Evolutionary conservation across 2,329 filamentous ascomycete species (phyloP), one percentile per base, ranked within the genome.

Genomic region (Nothopassalora personata): DNA sequence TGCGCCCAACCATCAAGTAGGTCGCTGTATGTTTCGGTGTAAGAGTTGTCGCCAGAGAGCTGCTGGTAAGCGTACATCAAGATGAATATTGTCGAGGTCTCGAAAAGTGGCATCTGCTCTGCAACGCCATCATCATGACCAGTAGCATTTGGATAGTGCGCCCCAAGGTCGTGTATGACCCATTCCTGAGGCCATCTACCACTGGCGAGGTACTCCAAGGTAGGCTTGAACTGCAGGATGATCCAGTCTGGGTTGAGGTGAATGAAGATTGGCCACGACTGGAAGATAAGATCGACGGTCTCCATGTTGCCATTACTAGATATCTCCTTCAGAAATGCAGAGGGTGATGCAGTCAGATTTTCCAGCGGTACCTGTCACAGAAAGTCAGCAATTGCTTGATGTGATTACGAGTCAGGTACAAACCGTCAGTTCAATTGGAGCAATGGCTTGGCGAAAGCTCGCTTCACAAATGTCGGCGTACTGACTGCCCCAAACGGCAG

Each of bases 31-130:
- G 74, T 53, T 3, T 70, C 67, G 39, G 82, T 72, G 66, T 85
- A 71, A 7, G 62, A 73, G 1, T 69, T 77, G 66, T 87, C 80
- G 6, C 74, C 72, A 0, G 80, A 76, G 3, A 76, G 74, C 69
- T 86, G 82, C 0, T 81, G 81, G 62, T 88, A 84, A 1, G 80
- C 78, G 54, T 82, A 71, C 6, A 79, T 72, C 73, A 84, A 80
- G 57, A 82, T 79, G 51, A 83, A 61, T 68, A 83, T 77, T 64
- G 83, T 81, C 7, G 82, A 82, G 56, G 81, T 74, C 70, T 69
- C 67, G 46, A 68, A 67, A 3, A 70, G 53, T 2, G 67, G 68
- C 80, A 84, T 84, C 4, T 74, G 69, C 66, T 85, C 82, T 54
- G 82, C 82, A 15, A 48, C 36, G 10, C 67, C 64, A 53, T 66